These are phyloP conservation scores for Phytophthora hybrid DNA, from an alignment of 352 stramenopile species.

Conservation along the genomic window DNA sequence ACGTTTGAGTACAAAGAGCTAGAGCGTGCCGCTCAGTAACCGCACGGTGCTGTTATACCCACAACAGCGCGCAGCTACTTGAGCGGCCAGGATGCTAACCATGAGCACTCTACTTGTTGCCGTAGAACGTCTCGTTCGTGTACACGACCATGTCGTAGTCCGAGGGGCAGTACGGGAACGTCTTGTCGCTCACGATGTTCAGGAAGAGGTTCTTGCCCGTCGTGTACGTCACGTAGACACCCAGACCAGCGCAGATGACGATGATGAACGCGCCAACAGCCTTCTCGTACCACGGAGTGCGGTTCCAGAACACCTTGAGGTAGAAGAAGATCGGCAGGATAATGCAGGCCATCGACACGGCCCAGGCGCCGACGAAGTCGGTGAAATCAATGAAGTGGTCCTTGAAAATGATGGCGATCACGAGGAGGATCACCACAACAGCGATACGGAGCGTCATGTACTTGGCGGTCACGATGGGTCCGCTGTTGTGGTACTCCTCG, in stretches of 20 bases:
- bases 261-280: conserved; percentile 45
- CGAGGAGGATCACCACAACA: conserved; percentile 55
- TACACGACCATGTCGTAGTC: conserved; percentile 59
- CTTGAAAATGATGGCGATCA: conserved; percentile 65
- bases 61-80: conserved; percentile 27
- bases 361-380: conserved; percentile 74
- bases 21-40: conserved; percentile 1
- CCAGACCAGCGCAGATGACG: conserved; percentile 43
- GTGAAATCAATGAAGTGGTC: conserved; percentile 74
- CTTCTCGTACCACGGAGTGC: conserved; percentile 60
- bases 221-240: conserved; percentile 55
- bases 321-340: conserved; percentile 80
- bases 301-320: conserved; percentile 69
- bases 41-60: conserved; percentile 21
- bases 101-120: conserved; percentile 34
- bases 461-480: conserved; percentile 48
- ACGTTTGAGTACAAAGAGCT: conserved; percentile 23
- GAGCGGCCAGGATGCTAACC: conserved; percentile 16
- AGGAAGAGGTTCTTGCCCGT: conserved; percentile 55
- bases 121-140: conserved; percentile 63
- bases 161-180: conserved; percentile 68
- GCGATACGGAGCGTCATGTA: conserved; percentile 50
- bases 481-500: conserved; percentile 52
- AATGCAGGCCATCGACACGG: conserved; percentile 68
- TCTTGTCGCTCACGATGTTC: conserved; percentile 41